phyloP scores from a whole-genome alignment of 2,329 filamentous ascomycete species.

The Aspergillus sp. region DNA sequence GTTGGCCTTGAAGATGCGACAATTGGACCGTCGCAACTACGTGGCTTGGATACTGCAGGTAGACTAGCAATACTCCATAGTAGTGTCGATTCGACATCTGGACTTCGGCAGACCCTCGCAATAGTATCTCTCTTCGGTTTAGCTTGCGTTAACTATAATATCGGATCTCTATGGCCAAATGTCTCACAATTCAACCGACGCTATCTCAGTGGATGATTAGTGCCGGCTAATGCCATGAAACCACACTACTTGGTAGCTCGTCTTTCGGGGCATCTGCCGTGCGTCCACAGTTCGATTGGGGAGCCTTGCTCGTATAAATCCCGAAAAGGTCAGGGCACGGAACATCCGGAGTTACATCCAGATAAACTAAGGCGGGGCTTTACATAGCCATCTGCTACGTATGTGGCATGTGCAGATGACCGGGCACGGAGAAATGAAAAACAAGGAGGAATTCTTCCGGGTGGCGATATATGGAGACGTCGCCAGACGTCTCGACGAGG shows the following conservation, averaged over 20 bases:
- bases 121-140: slow-evolving; percentile 3
- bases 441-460: background rate
- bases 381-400: background rate
- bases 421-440: background rate
- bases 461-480: background rate
- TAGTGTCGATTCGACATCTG: background rate
- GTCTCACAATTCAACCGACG: background rate
- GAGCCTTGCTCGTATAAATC: background rate
- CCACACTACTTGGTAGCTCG: background rate
- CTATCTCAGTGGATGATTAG: background rate
- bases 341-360: slow-evolving; percentile 5
- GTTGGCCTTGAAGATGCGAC: too few species aligned
- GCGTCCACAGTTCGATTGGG: background rate
- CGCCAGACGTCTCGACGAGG: background rate
- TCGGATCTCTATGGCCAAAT: background rate
- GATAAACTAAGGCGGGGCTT: background rate
- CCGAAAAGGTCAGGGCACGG: background rate
- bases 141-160: background rate
- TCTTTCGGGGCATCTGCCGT: background rate
- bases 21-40: too few species aligned
- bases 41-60: background rate
- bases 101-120: background rate
- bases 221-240: background rate
- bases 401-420: background rate
- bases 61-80: background rate